Percentiles rank a stretch among this genome's conserved stretches.
Conservation (phyloP, 345 rosid genomes). For the Turritis glabra region DNA sequence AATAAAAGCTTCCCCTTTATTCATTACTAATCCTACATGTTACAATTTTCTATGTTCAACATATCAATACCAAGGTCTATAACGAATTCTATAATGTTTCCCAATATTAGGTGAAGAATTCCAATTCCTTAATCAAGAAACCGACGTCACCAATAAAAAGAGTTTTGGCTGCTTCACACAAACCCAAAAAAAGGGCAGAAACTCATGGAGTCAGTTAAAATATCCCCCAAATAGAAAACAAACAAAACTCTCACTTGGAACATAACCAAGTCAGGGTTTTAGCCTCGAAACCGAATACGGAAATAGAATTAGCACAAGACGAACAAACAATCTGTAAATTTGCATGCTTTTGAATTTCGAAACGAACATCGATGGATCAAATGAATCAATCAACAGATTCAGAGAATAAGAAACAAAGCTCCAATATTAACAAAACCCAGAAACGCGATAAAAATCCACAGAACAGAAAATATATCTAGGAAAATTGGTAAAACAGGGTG, state of each 20-base stretch:
- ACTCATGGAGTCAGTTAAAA: neutral
- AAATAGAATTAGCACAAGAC: neutral
- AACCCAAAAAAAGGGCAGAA: neutral
- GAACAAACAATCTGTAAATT: neutral
- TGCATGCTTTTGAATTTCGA: neutral
- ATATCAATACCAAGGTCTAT: neutral
- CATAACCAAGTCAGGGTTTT: constrained; percentile 6
- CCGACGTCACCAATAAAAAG: neutral
- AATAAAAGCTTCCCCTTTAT: neutral
- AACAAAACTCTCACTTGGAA: neutral
- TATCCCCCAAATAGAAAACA: neutral
- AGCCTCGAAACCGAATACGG: neutral
- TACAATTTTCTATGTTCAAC: neutral
- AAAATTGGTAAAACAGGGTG: neutral
- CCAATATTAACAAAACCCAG: neutral
- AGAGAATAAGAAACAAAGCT: neutral
- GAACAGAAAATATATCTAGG: neutral
- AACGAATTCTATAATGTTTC: too few species aligned
- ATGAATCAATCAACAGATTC: neutral
- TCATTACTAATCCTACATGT: neutral
- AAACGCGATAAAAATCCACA: neutral
- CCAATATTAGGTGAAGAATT: neutral
- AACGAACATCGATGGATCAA: neutral
- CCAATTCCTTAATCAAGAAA: neutral
- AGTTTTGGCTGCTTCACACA: neutral